Conservation (phyloP, 1,284 basidiomycete species). For the Mycosarcoma mackinlayi region DNA sequence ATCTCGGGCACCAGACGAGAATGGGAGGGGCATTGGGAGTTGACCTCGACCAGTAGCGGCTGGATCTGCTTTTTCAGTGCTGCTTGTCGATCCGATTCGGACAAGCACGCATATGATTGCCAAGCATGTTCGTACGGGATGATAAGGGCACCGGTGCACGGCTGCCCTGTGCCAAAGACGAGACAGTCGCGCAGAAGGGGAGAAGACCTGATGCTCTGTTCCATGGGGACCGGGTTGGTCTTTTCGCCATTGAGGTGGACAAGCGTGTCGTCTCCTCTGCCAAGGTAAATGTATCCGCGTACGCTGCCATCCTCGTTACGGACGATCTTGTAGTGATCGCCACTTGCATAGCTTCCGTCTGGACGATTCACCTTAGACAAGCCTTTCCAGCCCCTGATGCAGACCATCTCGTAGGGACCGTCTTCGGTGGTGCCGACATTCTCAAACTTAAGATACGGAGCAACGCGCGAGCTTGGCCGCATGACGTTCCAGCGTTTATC, state of each 20-base stretch:
- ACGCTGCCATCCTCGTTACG: slow-evolving; percentile 70
- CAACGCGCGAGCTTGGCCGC: slow-evolving; percentile 57
- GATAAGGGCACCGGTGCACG: slow-evolving; percentile 74
- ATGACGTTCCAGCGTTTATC: slow-evolving; percentile 77
- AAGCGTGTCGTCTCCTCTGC: slow-evolving; percentile 75
- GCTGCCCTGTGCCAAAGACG: slow-evolving; percentile 74
- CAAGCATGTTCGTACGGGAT: slow-evolving; percentile 72
- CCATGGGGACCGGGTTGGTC: slow-evolving; percentile 56
- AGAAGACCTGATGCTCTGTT: slow-evolving; percentile 41
- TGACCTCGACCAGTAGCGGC: slow-evolving; percentile 31
- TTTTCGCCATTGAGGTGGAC: slow-evolving; percentile 67
- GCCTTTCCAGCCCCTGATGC: slow-evolving; percentile 74
- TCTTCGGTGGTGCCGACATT: slow-evolving; percentile 29
- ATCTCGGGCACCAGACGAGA: slow-evolving; percentile 46
- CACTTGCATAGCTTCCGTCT: slow-evolving; percentile 75
- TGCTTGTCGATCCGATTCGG: slow-evolving; percentile 22
- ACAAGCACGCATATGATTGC: slow-evolving; percentile 54
- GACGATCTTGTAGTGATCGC: slow-evolving; percentile 72
- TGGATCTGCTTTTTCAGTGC: slow-evolving; percentile 31
- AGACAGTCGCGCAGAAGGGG: slow-evolving; percentile 71
- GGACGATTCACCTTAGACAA: slow-evolving; percentile 72
- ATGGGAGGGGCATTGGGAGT: slow-evolving; percentile 33
- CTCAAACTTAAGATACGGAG: slow-evolving; percentile 35
- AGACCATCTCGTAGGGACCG: slow-evolving; percentile 72
- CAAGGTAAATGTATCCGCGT: slow-evolving; percentile 73